Conservation (phyloP, 2,329 filamentous ascomycete species). For the Arthrobotrys pseudoclavata region DNA sequence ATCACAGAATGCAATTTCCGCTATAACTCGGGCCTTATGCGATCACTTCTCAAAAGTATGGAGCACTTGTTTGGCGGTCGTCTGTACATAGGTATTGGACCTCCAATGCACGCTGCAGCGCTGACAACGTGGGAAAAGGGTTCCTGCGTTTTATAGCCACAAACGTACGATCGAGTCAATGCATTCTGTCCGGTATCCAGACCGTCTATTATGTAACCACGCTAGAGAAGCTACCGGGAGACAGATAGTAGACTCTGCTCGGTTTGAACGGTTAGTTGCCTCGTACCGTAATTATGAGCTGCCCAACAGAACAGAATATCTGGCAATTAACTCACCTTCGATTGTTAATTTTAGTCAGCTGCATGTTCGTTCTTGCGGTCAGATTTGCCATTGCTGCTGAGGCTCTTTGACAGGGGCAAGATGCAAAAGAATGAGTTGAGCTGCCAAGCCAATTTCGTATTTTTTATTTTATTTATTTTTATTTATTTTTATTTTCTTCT, state of each 20-base stretch:
- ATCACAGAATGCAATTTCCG: conserved; percentile 12
- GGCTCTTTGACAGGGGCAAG: conserved; percentile 5
- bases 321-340: too few species aligned
- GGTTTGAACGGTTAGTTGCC: too few species aligned
- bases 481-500: not conserved
- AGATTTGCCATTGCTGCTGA: conserved; percentile 1
- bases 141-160: not conserved
- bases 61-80: too few species aligned
- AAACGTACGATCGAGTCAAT: too few species aligned
- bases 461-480: not conserved
- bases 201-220: too few species aligned
- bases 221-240: too few species aligned
- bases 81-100: too few species aligned
- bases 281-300: too few species aligned
- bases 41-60: too few species aligned
- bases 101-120: not conserved
- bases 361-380: conserved; percentile 13
- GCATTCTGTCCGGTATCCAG: too few species aligned
- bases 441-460: conserved; percentile 14
- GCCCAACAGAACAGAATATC: too few species aligned
- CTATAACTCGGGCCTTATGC: not conserved
- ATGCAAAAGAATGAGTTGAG: conserved; percentile 5
- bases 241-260: too few species aligned
- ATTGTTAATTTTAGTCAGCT: conserved; percentile 1
- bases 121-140: not conserved